Percentiles rank a stretch among this genome's conserved stretches.
Evolutionary conservation across 768 basidiomycete species (phyloP).

Genomic region (Wakefieldia striispora): DNA sequence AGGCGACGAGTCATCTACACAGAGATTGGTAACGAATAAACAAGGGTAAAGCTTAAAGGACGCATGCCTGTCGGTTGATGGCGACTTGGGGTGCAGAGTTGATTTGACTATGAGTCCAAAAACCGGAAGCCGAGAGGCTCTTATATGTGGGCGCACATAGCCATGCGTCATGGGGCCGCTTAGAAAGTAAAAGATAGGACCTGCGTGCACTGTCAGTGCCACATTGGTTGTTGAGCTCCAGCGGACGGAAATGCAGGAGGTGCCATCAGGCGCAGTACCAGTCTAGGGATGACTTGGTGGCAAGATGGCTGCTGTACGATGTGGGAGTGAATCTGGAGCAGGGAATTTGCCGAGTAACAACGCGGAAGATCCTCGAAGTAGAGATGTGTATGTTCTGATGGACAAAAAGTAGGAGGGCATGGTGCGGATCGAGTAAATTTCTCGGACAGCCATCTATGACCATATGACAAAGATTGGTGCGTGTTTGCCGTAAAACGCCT

Average conservation of each 20-base stretch:
- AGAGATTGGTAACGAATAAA: slow-evolving; percentile 7
- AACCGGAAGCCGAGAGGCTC: not conserved
- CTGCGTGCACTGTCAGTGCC: slow-evolving; percentile 1
- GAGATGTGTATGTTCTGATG: not conserved
- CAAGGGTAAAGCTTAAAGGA: slow-evolving; percentile 1
- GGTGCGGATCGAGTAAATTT: slow-evolving; percentile 1
- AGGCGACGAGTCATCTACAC: slow-evolving; percentile 44
- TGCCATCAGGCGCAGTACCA: slow-evolving; percentile 10
- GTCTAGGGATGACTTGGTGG: not conserved
- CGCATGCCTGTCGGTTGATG: slow-evolving; percentile 9
- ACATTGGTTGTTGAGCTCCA: slow-evolving; percentile 3
- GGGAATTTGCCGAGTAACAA: not conserved
- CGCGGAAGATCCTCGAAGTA: not conserved
- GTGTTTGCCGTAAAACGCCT: slow-evolving; percentile 12
- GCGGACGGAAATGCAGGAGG: slow-evolving; percentile 21
- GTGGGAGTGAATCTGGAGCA: slow-evolving; percentile 10
- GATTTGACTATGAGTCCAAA: slow-evolving; percentile 9
- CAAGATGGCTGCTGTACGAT: not conserved
- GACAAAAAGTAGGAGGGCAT: not conserved
- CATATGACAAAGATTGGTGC: slow-evolving; percentile 1
- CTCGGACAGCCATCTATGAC: slow-evolving; percentile 1
- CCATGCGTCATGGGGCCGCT: slow-evolving; percentile 2
- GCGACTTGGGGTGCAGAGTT: not conserved
- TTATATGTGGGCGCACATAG: slow-evolving; percentile 19
- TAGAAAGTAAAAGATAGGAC: not conserved